Base-by-base conservation (phyloP, 2,329 filamentous ascomycete species). In the Leptographium lundbergii region DNA sequence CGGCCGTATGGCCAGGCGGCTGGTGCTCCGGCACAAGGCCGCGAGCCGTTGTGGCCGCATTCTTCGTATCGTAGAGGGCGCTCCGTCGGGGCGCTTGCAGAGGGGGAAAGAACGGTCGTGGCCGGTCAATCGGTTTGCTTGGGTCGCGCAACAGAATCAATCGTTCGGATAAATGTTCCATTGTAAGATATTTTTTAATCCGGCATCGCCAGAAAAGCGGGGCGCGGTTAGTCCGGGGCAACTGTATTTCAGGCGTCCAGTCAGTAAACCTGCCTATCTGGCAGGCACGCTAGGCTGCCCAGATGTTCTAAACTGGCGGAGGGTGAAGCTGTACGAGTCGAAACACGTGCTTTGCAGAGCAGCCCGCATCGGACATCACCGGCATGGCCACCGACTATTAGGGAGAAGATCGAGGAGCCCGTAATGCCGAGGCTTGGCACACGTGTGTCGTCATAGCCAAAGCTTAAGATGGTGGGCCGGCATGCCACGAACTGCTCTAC, bases 31-130 rank as follows among this genome's bases (percentile, higher is more conserved):
- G 61, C 70, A 67, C 64, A 77, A 74, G 48, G 82, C 64, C 62
- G 76, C 78, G 65, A 81, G 70, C 70, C 79, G 70, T 60, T 81
- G 76, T 9, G 61, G 56, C 65, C 81, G 75, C 81, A 85, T 85
- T 85, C 59, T 61, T 29, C 50, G 48, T 27, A 6, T 29, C 25
- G 48, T 51, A 25, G 27, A n/a, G 24, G 22, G 47, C 24, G 24
- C 24, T 24, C 22, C 39, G 39, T 42, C 14, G 3, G 17, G 19
- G n/a, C 42, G 42, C 17, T 45, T 9, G 42, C 42, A n/a, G 42
- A n/a, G 42, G 19, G 1, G 42, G 42, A 45, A 45, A 2, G 19
- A 6, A 19, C 42, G 14, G 36, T 39, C 14, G 36, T 45, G 5
- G 19, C 4, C 42, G 19, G 19, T 45, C 42, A 19, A 45, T n/a